Base-by-base conservation (phyloP, 2,329 filamentous ascomycete genomes). In the Fusarium liriodendri region DNA sequence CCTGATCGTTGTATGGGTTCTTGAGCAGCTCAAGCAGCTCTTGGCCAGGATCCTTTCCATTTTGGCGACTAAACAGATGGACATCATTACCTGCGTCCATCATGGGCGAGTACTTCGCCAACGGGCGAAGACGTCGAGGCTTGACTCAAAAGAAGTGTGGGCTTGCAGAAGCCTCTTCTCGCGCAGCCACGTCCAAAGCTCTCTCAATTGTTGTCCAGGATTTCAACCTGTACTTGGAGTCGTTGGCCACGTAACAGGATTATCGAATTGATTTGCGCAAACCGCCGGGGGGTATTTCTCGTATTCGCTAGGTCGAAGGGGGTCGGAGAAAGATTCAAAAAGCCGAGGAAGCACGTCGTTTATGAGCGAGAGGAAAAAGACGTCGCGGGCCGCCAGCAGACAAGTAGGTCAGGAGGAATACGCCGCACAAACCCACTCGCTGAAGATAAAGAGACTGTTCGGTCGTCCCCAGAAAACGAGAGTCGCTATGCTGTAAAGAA, bases 1-100 rank as follows among this genome's bases (percentile, higher is more conserved):
- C 87, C 79, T 83, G 81, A 63, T 83, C 82, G 60, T 83, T 83
- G 74, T 89, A 90, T 11, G 88, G 88, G 69, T 89, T 82, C 67
- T 85, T 80, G 14, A 90, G 79, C 55, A 90, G 79, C 4, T 86
- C 78, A 38, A 89, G 80, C 63, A 89, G 80, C 79, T 88, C 81
- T 55, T 85, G 71, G 33, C 82, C 85, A 2, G 83, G 75, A 66
- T 84, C 82, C 20, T 76, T 62, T n/a, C 59, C 59, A 2, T 14
- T 3, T 37, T 74, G 73, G 33, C 64, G 54, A 32, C 29, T 38
- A 14, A 75, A 58, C 45, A 73, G 66, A 58, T 58, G 67, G 55
- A 66, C 35, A 35, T 73, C 22, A 60, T 47, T 37, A 22, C 54
- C 55, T 50, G 20, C 66, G 64, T 77, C 73, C 78, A 80, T 80